phyloP scores from a whole-genome alignment of 2,329 filamentous ascomycete genomes.

The Venturiaceae sp. region DNA sequence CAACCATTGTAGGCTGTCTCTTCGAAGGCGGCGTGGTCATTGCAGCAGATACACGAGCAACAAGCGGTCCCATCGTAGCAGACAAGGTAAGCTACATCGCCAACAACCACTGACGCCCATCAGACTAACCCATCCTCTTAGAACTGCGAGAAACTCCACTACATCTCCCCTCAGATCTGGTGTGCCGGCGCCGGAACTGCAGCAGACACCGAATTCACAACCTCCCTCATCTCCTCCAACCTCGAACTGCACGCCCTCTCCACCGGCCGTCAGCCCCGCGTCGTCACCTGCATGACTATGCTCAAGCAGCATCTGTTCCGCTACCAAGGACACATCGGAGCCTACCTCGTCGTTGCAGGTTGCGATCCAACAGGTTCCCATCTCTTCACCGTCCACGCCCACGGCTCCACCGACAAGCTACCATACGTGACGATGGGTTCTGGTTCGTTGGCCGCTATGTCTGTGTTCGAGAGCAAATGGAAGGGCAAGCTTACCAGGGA shows the following conservation, averaged over 20 bases:
- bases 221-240: constrained; percentile 95
- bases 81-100: constrained; percentile 59
- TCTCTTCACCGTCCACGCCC: constrained; percentile 96
- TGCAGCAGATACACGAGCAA: constrained; percentile 95
- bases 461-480: constrained; percentile 95
- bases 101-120: background rate
- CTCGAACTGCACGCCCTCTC: constrained; percentile 95
- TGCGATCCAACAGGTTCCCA: constrained; percentile 92
- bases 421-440: constrained; percentile 99
- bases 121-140: constrained; percentile 20
- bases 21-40: constrained; percentile 97
- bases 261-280: constrained; percentile 90
- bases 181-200: constrained; percentile 96
- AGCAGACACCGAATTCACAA: constrained; percentile 98
- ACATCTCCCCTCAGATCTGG: constrained; percentile 98
- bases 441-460: constrained; percentile 93
- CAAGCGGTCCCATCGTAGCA: constrained; percentile 93
- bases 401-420: constrained; percentile 96
- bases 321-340: constrained; percentile 95
- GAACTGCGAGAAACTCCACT: constrained; percentile 99
- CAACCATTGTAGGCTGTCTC: constrained; percentile 96
- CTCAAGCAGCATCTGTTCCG: constrained; percentile 99
- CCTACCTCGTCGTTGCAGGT: constrained; percentile 93
- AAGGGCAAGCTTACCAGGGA: constrained; percentile 66
- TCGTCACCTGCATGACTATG: constrained; percentile 98